These are phyloP conservation scores for Ceratobasidium sp. DNA, from an alignment of 1,284 basidiomycete genomes.

Conservation along the genomic window DNA sequence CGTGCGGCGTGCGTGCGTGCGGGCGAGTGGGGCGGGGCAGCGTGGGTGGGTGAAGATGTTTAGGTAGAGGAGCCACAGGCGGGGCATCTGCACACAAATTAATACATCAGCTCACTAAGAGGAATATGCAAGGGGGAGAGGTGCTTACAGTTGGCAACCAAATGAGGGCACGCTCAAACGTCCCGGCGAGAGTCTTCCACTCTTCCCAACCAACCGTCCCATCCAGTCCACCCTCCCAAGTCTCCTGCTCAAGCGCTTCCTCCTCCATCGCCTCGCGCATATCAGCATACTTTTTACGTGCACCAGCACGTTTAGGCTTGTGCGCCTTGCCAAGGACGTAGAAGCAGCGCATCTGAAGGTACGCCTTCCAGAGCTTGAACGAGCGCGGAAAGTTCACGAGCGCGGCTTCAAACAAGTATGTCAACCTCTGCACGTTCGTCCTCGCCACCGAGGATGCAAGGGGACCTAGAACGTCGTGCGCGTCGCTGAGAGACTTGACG, in stretches of 20 bases:
- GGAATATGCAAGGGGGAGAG: background rate
- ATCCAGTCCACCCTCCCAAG: conserved; percentile 89
- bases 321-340: conserved; percentile 85
- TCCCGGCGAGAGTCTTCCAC: conserved; percentile 89
- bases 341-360: conserved; percentile 83
- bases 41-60: conserved; percentile 90
- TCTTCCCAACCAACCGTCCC: conserved; percentile 92
- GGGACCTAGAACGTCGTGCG: conserved; percentile 68
- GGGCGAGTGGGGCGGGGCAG: conserved; percentile 85
- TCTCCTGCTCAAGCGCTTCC: conserved; percentile 77
- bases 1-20: conserved; percentile 91
- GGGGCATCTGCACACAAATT: conserved; percentile 73
- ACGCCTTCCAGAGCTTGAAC: conserved; percentile 96
- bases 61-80: conserved; percentile 93
- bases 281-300: conserved; percentile 87
- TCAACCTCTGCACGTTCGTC: conserved; percentile 81
- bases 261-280: conserved; percentile 90
- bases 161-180: conserved; percentile 92
- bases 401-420: conserved; percentile 93
- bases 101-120: background rate
- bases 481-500: background rate
- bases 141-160: conserved; percentile 87
- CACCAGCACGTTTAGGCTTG: conserved; percentile 79
- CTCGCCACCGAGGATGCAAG: conserved; percentile 79
- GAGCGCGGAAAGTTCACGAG: conserved; percentile 87